Evolutionary conservation across 2,329 filamentous ascomycete species (phyloP).

Genomic region (Bipolaris cookei): DNA sequence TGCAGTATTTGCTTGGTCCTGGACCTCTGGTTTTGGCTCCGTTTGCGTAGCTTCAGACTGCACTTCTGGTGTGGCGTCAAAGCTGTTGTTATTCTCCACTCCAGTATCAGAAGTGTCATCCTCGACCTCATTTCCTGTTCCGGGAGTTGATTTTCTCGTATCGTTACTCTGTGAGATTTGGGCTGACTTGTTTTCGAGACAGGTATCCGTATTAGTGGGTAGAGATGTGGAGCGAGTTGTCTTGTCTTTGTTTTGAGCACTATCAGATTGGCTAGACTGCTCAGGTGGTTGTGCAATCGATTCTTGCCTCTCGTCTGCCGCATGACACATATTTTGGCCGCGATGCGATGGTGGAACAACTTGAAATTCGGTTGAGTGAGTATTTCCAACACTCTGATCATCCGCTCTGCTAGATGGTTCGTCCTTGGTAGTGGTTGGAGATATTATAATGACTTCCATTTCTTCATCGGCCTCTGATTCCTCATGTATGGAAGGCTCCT

Average conservation of each 20-base stretch:
- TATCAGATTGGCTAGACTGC: neutral
- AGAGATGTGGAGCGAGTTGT: neutral
- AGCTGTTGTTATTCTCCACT: conserved; percentile 33
- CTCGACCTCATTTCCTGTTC: neutral
- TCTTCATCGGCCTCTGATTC: neutral
- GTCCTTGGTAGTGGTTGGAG: neutral
- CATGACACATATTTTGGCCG: neutral
- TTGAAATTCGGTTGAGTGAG: neutral
- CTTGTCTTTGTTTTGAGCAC: neutral
- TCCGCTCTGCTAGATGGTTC: neutral
- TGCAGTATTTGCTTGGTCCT: neutral
- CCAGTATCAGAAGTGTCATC: conserved; percentile 31
- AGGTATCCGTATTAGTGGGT: neutral
- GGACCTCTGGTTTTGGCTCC: conserved; percentile 2
- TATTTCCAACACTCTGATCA: neutral
- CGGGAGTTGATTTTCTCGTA: neutral
- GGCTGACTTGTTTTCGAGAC: neutral
- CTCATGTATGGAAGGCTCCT: neutral
- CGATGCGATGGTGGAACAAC: neutral
- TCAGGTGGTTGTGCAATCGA: neutral
- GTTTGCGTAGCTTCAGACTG: conserved; percentile 18
- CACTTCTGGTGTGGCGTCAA: conserved; percentile 31
- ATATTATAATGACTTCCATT: neutral
- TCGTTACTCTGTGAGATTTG: neutral
- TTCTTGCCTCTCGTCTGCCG: neutral